Evolutionary conservation across 78 protist genomes (phyloP).

Genomic region (slime mould (Dictyostelium discoideum)): dicty_2.7 NC_007088.5:1224001-1224500

Average conservation of each 20-base stretch:
- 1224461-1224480: conserved; percentile 85
- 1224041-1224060: background rate
- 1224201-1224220: conserved; percentile 92
- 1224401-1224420: conserved; percentile 80
- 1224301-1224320: conserved; percentile 82
- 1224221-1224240: conserved; percentile 88
- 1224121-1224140: background rate
- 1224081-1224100: conserved; percentile 25
- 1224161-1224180: too few species aligned
- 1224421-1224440: conserved; percentile 63
- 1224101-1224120: conserved; percentile 10
- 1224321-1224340: conserved; percentile 91
- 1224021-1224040: conserved; percentile 34
- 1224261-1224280: conserved; percentile 85
- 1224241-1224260: conserved; percentile 91
- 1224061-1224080: conserved; percentile 41
- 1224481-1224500: conserved; percentile 91
- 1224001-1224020: conserved; percentile 20
- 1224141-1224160: conserved; percentile 1
- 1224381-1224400: conserved; percentile 91
- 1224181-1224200: conserved; percentile 35
- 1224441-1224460: conserved; percentile 82
- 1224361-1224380: conserved; percentile 93
- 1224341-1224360: conserved; percentile 89
- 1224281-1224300: conserved; percentile 55